These are phyloP conservation scores for Mycena venus DNA, from an alignment of 768 basidiomycete genomes.

Conservation along the genomic window DNA sequence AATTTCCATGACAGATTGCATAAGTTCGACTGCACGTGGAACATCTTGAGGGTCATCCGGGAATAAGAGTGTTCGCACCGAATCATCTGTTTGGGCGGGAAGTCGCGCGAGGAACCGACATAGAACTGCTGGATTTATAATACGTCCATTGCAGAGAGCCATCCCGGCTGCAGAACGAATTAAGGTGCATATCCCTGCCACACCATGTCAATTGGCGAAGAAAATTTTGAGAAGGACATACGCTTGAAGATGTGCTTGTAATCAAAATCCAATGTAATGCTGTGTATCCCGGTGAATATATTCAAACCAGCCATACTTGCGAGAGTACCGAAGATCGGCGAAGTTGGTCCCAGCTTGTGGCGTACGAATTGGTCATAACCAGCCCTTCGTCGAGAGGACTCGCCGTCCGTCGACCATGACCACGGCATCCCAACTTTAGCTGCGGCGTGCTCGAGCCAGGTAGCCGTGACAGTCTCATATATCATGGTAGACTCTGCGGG, in stretches of 20 bases:
- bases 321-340: slow-evolving; percentile 15
- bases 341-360: neutral
- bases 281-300: slow-evolving; percentile 15
- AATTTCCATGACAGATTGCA: slow-evolving; percentile 25
- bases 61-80: slow-evolving; percentile 39
- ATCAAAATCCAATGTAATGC: slow-evolving; percentile 33
- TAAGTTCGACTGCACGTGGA: slow-evolving; percentile 45
- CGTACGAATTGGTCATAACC: slow-evolving; percentile 13
- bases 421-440: slow-evolving; percentile 24
- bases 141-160: slow-evolving; percentile 1
- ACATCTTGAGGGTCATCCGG: slow-evolving; percentile 49
- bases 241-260: slow-evolving; percentile 35
- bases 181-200: slow-evolving; percentile 29
- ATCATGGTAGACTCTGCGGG: neutral
- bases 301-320: slow-evolving; percentile 28
- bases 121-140: slow-evolving; percentile 39
- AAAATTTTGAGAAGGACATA: slow-evolving; percentile 8
- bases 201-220: neutral
- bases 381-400: slow-evolving; percentile 20
- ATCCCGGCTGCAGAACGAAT: slow-evolving; percentile 17
- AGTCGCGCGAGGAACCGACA: slow-evolving; percentile 34
- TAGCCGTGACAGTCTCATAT: slow-evolving; percentile 7
- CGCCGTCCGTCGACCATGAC: slow-evolving; percentile 35
- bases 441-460: neutral
- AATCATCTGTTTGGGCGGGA: slow-evolving; percentile 5